Base-by-base conservation (phyloP, 495 filamentous ascomycete species). In the Trichoderma parareesei region DNA sequence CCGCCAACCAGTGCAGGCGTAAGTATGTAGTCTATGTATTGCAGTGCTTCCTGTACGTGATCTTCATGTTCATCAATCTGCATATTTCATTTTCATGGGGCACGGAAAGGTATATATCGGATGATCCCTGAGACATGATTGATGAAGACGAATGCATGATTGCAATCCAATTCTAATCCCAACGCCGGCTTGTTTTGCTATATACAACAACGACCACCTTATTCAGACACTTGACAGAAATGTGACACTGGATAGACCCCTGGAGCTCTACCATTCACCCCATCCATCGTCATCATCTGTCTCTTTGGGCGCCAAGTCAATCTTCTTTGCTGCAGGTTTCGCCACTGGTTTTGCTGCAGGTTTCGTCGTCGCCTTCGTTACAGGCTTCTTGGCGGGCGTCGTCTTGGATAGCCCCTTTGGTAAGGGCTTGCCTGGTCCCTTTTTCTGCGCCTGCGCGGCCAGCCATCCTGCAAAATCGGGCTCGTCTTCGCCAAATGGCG, bases 401-500 rank as follows among this genome's bases (percentile, higher is more conserved):
- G 70, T 71, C 71, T 91, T 91, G 7, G 78, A 75, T 60, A 95
- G 70, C 0, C 92, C 91, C 74, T 93, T 97, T 0, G 91, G 91
- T 44, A 96, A 66, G 3, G 85, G 78, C 63, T 87, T 90, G 64
- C 84, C 82, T 1, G 69, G 68, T 4, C 78, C 76, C 75, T 93
- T 96, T 66, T 88, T 83, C 68, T 88, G 77, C 74, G 27, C 27
- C 27, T 96, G 92, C 16, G 91, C 91, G 10, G 90, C 90, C 53
- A 97, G 74, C 92, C 93, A 96, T 5, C 90, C 91, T 20, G 92
- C 93, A 75, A 97, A 97, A 72, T 97, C 93, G 2, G 92, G 92
- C 70, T 97, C 92, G 3, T 87, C 88, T 40, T 87, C 86, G 70
- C 95, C 91, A 67, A 88, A 95, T 0, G 86, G 81, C 13, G 78